A percentile compares a stretch with the other conserved stretches of the same genome.
These are phyloP conservation scores for Pyrenochaeta sp. DNA, from an alignment of 2,329 filamentous ascomycete species.

Conservation along the genomic window DNA sequence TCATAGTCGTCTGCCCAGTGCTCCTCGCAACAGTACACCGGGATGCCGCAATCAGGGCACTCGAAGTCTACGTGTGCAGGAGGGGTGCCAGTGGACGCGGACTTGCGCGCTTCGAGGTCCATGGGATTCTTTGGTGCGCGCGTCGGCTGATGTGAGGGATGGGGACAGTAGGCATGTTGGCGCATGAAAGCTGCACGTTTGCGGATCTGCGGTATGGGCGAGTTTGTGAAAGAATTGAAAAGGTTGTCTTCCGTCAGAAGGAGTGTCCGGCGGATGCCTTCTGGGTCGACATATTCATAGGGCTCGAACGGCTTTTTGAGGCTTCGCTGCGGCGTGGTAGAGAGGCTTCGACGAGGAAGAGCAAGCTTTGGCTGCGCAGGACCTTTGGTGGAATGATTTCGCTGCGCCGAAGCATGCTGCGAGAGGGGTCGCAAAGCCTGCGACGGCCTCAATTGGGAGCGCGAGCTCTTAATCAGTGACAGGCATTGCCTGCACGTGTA, in stretches of 20 bases:
- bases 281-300: slow-evolving; percentile 47
- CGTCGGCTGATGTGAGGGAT: slow-evolving; percentile 83
- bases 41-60: slow-evolving; percentile 94
- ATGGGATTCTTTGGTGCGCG: slow-evolving; percentile 71
- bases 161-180: slow-evolving; percentile 92
- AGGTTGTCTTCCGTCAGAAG: slow-evolving; percentile 78
- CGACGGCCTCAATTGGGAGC: slow-evolving; percentile 38
- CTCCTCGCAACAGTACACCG: slow-evolving; percentile 90
- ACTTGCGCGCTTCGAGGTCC: slow-evolving; percentile 69
- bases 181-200: slow-evolving; percentile 89
- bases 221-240: slow-evolving; percentile 90
- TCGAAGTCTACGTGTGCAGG: slow-evolving; percentile 90
- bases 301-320: slow-evolving; percentile 44
- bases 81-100: slow-evolving; percentile 64
- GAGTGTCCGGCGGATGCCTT: slow-evolving; percentile 42
- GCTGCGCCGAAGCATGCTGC: slow-evolving; percentile 33
- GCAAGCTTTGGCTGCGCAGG: slow-evolving; percentile 33
- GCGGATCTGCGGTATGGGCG: slow-evolving; percentile 87
- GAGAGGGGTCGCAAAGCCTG: slow-evolving; percentile 32
- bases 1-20: slow-evolving; percentile 98
- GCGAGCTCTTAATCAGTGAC: slow-evolving; percentile 40
- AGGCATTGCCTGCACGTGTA: slow-evolving; percentile 54
- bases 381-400: slow-evolving; percentile 46
- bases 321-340: slow-evolving; percentile 39
- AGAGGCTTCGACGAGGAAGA: slow-evolving; percentile 37